A percentile compares a stretch with the other conserved stretches of the same genome.
Evolutionary conservation across 2,329 filamentous ascomycete genomes (phyloP).

Genomic region (Colletotrichum incanum): DNA sequence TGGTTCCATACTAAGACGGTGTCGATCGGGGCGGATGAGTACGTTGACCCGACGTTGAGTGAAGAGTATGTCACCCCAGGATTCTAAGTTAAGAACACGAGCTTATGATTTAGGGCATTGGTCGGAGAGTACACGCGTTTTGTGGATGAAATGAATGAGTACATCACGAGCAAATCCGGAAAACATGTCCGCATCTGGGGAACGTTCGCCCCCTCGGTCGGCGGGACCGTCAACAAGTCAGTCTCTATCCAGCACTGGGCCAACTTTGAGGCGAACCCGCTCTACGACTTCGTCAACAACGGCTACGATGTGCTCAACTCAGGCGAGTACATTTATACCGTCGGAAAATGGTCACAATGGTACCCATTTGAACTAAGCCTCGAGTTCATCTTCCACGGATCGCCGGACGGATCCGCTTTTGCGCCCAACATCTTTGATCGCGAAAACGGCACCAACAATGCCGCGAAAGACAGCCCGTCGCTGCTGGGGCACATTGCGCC

Average conservation of each 20-base stretch:
- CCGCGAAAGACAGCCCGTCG: conserved; percentile 34
- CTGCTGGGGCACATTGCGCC: conserved; percentile 46
- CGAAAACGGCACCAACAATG: conserved; percentile 43
- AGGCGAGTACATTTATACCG: conserved; percentile 46
- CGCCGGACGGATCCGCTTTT: conserved; percentile 42
- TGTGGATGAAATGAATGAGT: conserved; percentile 60
- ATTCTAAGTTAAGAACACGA: accelerated
- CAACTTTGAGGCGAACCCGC: conserved; percentile 45
- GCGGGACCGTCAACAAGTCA: conserved; percentile 39
- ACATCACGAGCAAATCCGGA: conserved; percentile 58
- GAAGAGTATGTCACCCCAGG: conserved; percentile 48
- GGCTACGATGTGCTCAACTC: conserved; percentile 48
- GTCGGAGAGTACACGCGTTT: conserved; percentile 67
- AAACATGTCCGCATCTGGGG: conserved; percentile 63
- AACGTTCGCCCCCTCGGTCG: conserved; percentile 49
- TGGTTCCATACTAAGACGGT: conserved; percentile 71
- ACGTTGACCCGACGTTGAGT: conserved; percentile 54
- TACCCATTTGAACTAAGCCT: conserved; percentile 39
- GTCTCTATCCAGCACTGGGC: conserved; percentile 57
- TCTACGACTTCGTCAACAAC: conserved; percentile 45
- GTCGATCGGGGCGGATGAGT: conserved; percentile 71
- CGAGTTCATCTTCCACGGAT: conserved; percentile 45
- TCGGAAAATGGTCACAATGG: conserved; percentile 45
- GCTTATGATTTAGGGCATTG: conserved; percentile 44
- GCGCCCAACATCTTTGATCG: conserved; percentile 47